Evolutionary conservation across 129 eudicot genomes (phyloP).

Genomic region (Centrapalus pauciflorus): DNA sequence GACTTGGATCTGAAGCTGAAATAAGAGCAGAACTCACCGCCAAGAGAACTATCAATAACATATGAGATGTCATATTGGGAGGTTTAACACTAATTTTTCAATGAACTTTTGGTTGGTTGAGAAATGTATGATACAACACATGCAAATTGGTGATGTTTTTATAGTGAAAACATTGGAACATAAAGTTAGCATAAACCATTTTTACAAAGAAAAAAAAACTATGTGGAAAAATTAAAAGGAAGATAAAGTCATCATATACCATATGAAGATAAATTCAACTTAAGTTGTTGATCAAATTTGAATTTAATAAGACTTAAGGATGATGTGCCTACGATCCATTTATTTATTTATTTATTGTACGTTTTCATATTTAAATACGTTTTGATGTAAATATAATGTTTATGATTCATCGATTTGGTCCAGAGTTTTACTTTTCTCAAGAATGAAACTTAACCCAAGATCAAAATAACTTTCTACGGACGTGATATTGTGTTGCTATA

Average conservation of each 20-base stretch:
- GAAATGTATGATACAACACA: neutral
- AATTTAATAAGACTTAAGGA: too few species aligned
- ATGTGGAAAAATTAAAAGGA: neutral
- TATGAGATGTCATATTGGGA: constrained; percentile 8
- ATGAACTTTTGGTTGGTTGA: neutral
- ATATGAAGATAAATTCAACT: neutral
- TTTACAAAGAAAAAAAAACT: neutral
- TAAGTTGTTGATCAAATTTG: neutral
- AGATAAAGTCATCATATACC: neutral
- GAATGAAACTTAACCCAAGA: too few species aligned
- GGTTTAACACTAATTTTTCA: neutral
- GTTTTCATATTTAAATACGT: too few species aligned
- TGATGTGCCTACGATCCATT: too few species aligned
- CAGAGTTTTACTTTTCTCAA: too few species aligned
- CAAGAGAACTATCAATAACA: neutral
- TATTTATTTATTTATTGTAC: too few species aligned
- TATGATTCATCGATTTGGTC: too few species aligned
- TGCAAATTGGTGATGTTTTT: neutral
- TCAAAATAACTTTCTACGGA: too few species aligned
- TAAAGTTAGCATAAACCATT: neutral
- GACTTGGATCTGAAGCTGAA: constrained; percentile 13
- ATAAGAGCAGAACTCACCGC: neutral
- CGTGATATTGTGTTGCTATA: too few species aligned
- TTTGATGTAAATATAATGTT: too few species aligned
- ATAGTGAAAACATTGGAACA: constrained; percentile 4